Conservation (phyloP, 768 basidiomycete genomes). For the Pholiota conissans region DNA sequence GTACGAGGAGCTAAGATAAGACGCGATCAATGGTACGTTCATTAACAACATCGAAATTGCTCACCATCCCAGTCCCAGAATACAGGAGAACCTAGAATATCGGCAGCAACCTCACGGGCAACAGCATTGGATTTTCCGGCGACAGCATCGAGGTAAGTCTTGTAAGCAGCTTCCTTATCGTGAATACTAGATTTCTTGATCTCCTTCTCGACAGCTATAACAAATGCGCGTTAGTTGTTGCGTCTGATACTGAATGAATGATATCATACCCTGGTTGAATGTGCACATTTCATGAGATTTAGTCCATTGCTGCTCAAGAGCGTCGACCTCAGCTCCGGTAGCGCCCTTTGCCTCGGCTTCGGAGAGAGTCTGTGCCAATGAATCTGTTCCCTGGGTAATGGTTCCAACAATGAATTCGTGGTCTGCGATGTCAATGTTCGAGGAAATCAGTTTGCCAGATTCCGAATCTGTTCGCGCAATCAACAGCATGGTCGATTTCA, state of each 20-base stretch:
- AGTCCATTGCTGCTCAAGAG: constrained; percentile 77
- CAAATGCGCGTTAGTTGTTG: neutral
- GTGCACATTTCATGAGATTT: constrained; percentile 68
- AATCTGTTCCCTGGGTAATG: constrained; percentile 40
- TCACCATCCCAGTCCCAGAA: constrained; percentile 89
- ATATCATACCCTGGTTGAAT: constrained; percentile 73
- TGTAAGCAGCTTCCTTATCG: constrained; percentile 56
- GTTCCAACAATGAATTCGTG: constrained; percentile 78
- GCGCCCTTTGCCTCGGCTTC: constrained; percentile 66
- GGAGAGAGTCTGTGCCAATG: constrained; percentile 70
- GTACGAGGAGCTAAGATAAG: constrained; percentile 70
- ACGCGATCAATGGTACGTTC: constrained; percentile 1
- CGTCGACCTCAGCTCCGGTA: constrained; percentile 68
- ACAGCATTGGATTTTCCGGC: constrained; percentile 71
- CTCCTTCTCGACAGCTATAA: constrained; percentile 58
- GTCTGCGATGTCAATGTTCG: constrained; percentile 80
- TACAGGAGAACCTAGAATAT: constrained; percentile 69
- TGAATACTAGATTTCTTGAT: constrained; percentile 48
- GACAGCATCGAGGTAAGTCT: constrained; percentile 58
- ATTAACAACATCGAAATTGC: constrained; percentile 24
- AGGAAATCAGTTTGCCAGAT: constrained; percentile 80
- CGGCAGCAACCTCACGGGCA: constrained; percentile 70
- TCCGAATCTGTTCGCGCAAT: constrained; percentile 94
- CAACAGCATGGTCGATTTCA: constrained; percentile 84
- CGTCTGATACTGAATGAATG: neutral